Percentiles rank a stretch among this genome's conserved stretches.
Conservation (phyloP, 2,329 filamentous ascomycete genomes). For the Fusarium buxicola region DNA sequence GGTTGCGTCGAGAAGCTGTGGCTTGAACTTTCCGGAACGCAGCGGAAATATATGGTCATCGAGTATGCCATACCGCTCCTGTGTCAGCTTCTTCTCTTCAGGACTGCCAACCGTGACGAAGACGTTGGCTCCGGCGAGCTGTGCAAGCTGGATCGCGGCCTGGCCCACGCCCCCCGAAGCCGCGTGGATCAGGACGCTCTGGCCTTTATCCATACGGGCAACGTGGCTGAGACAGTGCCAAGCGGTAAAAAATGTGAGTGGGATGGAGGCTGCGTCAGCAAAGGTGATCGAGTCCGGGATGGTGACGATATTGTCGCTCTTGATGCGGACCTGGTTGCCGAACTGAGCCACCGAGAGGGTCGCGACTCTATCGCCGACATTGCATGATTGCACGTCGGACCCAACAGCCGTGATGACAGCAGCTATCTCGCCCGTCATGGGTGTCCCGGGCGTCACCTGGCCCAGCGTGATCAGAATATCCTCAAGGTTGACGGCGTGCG, state of each 20-base stretch:
- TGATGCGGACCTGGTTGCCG: constrained; percentile 6
- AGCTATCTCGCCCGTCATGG: constrained; percentile 2
- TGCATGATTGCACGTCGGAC: neutral
- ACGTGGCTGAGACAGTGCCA: constrained; percentile 6
- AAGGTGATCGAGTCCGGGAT: constrained; percentile 5
- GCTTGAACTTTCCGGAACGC: constrained; percentile 1
- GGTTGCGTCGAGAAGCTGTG: constrained; percentile 1
- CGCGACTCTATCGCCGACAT: constrained; percentile 2
- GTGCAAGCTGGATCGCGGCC: constrained; percentile 5
- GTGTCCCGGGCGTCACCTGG: constrained; percentile 1
- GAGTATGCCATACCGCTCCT: neutral
- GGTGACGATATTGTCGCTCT: neutral
- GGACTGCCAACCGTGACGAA: constrained; percentile 1
- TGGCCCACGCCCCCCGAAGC: constrained; percentile 8
- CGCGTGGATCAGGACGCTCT: constrained; percentile 6
- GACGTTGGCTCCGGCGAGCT: neutral
- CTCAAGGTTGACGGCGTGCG: constrained; percentile 12
- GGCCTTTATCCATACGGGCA: constrained; percentile 1
- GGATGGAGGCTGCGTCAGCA: constrained; percentile 9
- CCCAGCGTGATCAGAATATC: constrained; percentile 12
- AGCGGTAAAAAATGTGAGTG: constrained; percentile 9
- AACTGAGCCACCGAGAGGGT: neutral
- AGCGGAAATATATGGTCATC: constrained; percentile 1
- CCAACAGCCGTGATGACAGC: constrained; percentile 5
- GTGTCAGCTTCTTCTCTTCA: neutral